Evolutionary conservation across 495 filamentous ascomycete species (phyloP).

Genomic region (Tuber melanosporum): DNA sequence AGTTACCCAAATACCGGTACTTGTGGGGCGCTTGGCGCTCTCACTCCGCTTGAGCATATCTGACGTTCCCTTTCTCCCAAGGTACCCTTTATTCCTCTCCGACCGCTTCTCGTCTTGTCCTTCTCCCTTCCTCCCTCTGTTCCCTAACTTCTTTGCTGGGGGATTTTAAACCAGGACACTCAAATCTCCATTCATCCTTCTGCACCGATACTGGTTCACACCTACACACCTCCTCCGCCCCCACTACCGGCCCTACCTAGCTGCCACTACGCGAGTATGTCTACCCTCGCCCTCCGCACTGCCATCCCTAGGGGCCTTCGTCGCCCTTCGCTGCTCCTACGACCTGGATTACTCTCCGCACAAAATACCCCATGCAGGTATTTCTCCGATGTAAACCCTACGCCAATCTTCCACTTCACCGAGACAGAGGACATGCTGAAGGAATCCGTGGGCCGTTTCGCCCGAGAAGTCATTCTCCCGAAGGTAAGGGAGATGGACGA

Average conservation of each 20-base stretch:
- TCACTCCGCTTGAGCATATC: no score
- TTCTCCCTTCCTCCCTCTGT: background rate
- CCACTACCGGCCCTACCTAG: background rate
- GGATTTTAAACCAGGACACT: background rate
- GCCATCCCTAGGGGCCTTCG: slow-evolving; percentile 19
- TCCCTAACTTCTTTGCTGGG: background rate
- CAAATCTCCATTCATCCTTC: background rate
- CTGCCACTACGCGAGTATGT: slow-evolving; percentile 9
- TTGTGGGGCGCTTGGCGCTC: no score
- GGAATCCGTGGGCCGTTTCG: slow-evolving; percentile 85
- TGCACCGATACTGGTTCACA: background rate
- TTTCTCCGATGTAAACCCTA: slow-evolving; percentile 53
- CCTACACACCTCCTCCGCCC: background rate
- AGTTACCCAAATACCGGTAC: no score
- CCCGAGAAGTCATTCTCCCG: slow-evolving; percentile 76
- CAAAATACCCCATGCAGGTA: slow-evolving; percentile 17
- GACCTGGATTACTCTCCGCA: slow-evolving; percentile 15
- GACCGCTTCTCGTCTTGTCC: background rate
- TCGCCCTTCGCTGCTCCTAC: slow-evolving; percentile 14
- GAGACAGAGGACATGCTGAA: slow-evolving; percentile 85
- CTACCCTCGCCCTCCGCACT: slow-evolving; percentile 14
- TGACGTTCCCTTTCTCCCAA: background rate
- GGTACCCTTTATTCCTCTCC: background rate
- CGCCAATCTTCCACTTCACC: slow-evolving; percentile 86
- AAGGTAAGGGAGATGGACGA: slow-evolving; percentile 98